Evolutionary conservation across 768 basidiomycete species (phyloP).

Genomic region (Clitopilus hobsonii): DNA sequence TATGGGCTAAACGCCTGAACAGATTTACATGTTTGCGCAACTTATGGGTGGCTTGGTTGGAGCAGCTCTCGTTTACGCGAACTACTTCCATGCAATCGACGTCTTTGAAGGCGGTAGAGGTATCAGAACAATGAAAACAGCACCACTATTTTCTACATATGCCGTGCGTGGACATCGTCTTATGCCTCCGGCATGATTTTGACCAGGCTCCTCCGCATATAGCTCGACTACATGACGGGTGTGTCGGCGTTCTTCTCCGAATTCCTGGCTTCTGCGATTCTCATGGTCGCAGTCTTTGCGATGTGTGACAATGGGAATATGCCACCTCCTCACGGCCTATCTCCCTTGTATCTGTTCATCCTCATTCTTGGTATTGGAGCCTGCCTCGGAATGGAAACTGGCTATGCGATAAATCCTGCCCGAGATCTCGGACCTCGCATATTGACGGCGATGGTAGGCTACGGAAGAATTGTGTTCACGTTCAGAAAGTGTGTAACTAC

Average conservation of each 20-base stretch:
- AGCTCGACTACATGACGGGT: constrained; percentile 34
- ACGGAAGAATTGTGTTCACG: constrained; percentile 42
- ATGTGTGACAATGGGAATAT: constrained; percentile 48
- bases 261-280: constrained; percentile 54
- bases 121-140: constrained; percentile 53
- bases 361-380: constrained; percentile 51
- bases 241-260: constrained; percentile 41
- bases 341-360: constrained; percentile 53
- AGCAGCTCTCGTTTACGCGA: constrained; percentile 56
- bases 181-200: background rate
- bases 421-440: constrained; percentile 56
- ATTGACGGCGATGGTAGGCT: constrained; percentile 65
- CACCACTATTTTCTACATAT: constrained; percentile 53
- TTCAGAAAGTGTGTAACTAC: constrained; percentile 30
- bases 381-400: constrained; percentile 60
- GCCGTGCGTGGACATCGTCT: constrained; percentile 36
- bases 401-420: constrained; percentile 37
- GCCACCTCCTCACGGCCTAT: constrained; percentile 44
- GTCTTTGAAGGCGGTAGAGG: constrained; percentile 53
- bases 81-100: constrained; percentile 68
- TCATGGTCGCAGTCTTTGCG: constrained; percentile 51
- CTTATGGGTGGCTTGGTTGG: constrained; percentile 61
- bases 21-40: constrained; percentile 57
- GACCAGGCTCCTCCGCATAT: background rate
- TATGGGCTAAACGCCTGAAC: background rate